Evolutionary conservation across 2,329 filamentous ascomycete species (phyloP).

Genomic region (Westerdykella aurantiaca): DNA sequence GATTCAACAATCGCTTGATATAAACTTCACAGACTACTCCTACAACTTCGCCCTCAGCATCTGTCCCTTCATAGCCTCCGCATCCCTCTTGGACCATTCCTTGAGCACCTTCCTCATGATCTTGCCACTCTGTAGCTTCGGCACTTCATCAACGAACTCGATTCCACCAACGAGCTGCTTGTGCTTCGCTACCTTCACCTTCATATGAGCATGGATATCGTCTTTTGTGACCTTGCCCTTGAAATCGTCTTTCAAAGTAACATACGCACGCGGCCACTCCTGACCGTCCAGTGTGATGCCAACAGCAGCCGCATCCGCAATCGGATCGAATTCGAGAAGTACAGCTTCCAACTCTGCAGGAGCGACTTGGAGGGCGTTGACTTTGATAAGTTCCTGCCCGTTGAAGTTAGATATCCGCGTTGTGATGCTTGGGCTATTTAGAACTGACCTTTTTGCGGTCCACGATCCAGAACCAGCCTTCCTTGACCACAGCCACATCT

Average conservation of each 20-base stretch:
- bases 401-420: neutral
- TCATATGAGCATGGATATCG: conserved; percentile 36
- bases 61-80: conserved; percentile 25
- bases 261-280: conserved; percentile 51
- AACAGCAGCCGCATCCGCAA: conserved; percentile 53
- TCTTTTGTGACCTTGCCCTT: conserved; percentile 29
- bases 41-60: conserved; percentile 22
- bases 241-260: conserved; percentile 45
- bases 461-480: conserved; percentile 36
- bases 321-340: conserved; percentile 47
- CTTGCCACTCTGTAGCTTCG: conserved; percentile 54
- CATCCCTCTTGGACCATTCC: conserved; percentile 54
- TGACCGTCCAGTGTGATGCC: conserved; percentile 48
- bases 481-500: conserved; percentile 29
- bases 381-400: conserved; percentile 38
- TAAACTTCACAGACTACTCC: neutral
- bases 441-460: conserved; percentile 32
- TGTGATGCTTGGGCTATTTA: neutral
- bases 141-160: conserved; percentile 52
- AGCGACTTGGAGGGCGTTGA: conserved; percentile 37
- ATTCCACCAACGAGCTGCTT: conserved; percentile 50
- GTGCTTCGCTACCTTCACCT: conserved; percentile 47
- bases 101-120: conserved; percentile 53
- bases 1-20: too few species aligned
- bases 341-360: conserved; percentile 45